phyloP scores from a whole-genome alignment of 495 filamentous ascomycete genomes.

The Lasiosphaeriaceae sp. region DNA sequence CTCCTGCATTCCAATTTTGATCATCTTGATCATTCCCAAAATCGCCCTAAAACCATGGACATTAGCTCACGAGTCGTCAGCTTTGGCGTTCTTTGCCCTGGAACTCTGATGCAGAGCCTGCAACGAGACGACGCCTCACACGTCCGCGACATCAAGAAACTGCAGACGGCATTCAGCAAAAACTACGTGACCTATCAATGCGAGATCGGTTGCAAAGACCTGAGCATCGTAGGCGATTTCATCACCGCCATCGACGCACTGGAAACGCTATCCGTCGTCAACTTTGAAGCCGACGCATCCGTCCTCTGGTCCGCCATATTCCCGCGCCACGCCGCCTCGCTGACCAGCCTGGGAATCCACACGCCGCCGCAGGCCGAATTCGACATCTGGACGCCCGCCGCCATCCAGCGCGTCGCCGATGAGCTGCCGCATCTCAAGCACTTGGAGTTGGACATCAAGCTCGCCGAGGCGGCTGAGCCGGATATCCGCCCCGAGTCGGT shows the following conservation, averaged over 20 bases:
- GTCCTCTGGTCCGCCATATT: slow-evolving; percentile 13
- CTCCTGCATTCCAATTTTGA: no score
- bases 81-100: slow-evolving; percentile 12
- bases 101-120: slow-evolving; percentile 9
- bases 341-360: slow-evolving; percentile 9
- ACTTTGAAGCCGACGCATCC: slow-evolving; percentile 7
- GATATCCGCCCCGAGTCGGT: not conserved
- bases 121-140: not conserved
- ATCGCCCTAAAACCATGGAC: no score
- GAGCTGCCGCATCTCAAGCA: not conserved
- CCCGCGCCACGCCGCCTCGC: slow-evolving; percentile 6
- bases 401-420: not conserved
- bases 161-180: slow-evolving; percentile 3
- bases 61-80: slow-evolving; percentile 3
- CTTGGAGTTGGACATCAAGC: slow-evolving; percentile 6
- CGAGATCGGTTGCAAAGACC: not conserved
- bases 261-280: slow-evolving; percentile 6
- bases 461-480: not conserved
- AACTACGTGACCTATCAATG: not conserved
- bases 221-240: slow-evolving; percentile 5
- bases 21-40: no score
- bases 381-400: slow-evolving; percentile 5
- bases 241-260: slow-evolving; percentile 6
- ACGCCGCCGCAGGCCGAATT: not conserved
- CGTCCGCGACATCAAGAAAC: slow-evolving; percentile 9